Evolutionary conservation across 805 yeast genomes (phyloP).

Genomic region (Pichia heedii): DNA sequence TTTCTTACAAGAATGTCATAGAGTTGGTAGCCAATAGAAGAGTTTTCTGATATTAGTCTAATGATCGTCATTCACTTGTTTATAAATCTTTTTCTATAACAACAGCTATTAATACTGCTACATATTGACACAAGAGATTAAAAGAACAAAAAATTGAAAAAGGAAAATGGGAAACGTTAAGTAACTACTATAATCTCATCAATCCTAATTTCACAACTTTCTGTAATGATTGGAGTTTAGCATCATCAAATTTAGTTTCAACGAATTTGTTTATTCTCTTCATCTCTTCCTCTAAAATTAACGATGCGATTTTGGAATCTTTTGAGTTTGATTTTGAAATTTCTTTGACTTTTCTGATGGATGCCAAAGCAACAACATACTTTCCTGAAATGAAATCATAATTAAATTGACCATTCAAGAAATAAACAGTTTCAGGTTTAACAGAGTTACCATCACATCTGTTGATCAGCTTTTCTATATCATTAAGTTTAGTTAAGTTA

Average conservation of each 20-base stretch:
- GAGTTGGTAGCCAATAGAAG: constrained; percentile 11
- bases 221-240: constrained; percentile 8
- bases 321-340: background rate
- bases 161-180: too few species aligned
- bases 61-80: too few species aligned
- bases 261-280: constrained; percentile 2
- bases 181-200: constrained; percentile 8
- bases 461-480: constrained; percentile 14
- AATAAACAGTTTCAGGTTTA: constrained; percentile 8
- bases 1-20: constrained; percentile 59
- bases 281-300: constrained; percentile 3
- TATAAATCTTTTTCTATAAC: too few species aligned
- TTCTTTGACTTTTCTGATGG: constrained; percentile 10
- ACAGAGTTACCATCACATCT: background rate
- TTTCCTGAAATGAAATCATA: constrained; percentile 9
- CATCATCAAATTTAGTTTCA: constrained; percentile 6
- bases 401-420: constrained; percentile 10
- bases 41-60: too few species aligned
- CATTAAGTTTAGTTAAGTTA: constrained; percentile 32
- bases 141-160: too few species aligned
- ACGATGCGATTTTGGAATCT: background rate
- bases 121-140: too few species aligned
- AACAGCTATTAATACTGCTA: background rate
- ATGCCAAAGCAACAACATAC: constrained; percentile 11
- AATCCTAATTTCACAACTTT: constrained; percentile 11